A percentile compares a stretch with the other conserved stretches of the same genome.
Conservation (phyloP, 1,284 basidiomycete genomes). For the Fistulinella cinereoalba region DNA sequence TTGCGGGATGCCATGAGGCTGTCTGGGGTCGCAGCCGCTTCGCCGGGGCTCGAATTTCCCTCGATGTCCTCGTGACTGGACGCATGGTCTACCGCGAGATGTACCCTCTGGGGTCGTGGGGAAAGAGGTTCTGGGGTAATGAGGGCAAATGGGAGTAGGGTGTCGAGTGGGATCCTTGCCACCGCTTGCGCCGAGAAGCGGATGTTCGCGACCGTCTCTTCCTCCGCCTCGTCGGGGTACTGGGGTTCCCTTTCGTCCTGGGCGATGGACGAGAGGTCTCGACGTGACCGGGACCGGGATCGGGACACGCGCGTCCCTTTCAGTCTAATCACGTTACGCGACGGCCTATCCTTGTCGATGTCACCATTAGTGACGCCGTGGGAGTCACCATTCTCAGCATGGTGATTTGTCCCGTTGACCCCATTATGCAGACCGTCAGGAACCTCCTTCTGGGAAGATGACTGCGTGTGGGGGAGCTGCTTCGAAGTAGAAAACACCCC, state of each 20-base stretch:
- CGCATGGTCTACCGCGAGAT: slow-evolving; percentile 13
- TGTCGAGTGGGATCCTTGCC: slow-evolving; percentile 52
- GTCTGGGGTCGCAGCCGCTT: slow-evolving; percentile 25
- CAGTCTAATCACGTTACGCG: slow-evolving; percentile 73
- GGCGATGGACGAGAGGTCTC: slow-evolving; percentile 55
- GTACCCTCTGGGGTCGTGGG: slow-evolving; percentile 33
- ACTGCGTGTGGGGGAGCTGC: slow-evolving; percentile 14
- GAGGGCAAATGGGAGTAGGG: slow-evolving; percentile 69
- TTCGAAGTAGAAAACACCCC: slow-evolving; percentile 62
- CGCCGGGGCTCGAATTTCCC: slow-evolving; percentile 10
- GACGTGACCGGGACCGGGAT: slow-evolving; percentile 70
- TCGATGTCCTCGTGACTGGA: slow-evolving; percentile 16
- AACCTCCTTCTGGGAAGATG: slow-evolving; percentile 18
- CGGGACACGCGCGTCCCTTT: slow-evolving; percentile 44
- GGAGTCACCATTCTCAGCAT: slow-evolving; percentile 26
- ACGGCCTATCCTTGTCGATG: slow-evolving; percentile 49
- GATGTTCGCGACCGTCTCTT: slow-evolving; percentile 64
- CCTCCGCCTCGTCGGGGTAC: slow-evolving; percentile 53
- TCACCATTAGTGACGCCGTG: slow-evolving; percentile 35
- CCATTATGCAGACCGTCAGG: slow-evolving; percentile 24
- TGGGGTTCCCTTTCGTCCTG: slow-evolving; percentile 48
- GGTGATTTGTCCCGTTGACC: slow-evolving; percentile 24
- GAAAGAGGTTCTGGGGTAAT: slow-evolving; percentile 64
- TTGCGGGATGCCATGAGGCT: slow-evolving; percentile 30
- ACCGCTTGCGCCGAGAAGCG: slow-evolving; percentile 71